Conservation (phyloP, 108 stramenopile genomes). For the Nitzschia palea region DNA sequence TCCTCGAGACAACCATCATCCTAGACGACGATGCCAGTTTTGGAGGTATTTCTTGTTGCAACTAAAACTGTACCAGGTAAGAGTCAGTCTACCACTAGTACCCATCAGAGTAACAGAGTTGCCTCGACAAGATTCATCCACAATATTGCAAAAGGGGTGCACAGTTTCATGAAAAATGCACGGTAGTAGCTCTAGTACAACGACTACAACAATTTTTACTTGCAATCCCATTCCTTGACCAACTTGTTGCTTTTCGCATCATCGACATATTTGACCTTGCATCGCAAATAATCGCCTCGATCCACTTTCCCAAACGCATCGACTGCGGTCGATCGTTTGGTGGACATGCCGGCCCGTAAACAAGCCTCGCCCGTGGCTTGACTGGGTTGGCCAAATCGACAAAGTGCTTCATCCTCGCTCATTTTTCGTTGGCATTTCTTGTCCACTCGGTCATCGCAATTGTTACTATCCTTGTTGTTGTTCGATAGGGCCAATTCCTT, state of each 20-base stretch:
- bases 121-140: no score
- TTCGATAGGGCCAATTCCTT: slow-evolving; percentile 28
- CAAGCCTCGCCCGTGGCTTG: slow-evolving; percentile 54
- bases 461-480: slow-evolving; percentile 9
- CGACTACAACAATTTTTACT: no score
- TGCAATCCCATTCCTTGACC: slow-evolving; percentile 19
- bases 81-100: no score
- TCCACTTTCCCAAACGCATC: slow-evolving; percentile 57
- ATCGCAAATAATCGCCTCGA: slow-evolving; percentile 48
- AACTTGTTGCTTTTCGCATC: slow-evolving; percentile 9
- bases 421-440: slow-evolving; percentile 32
- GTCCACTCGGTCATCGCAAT: slow-evolving; percentile 1
- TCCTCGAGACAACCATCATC: no score
- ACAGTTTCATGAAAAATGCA: no score
- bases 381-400: slow-evolving; percentile 51
- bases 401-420: slow-evolving; percentile 50
- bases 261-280: slow-evolving; percentile 36
- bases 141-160: no score
- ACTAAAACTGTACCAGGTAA: no score
- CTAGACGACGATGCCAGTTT: no score
- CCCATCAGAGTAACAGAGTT: no score
- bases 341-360: slow-evolving; percentile 40
- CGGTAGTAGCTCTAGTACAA: no score
- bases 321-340: slow-evolving; percentile 24
- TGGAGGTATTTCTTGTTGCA: no score